Conservation (phyloP, 208 protist genomes). For the Leishmania arabica region DNA sequence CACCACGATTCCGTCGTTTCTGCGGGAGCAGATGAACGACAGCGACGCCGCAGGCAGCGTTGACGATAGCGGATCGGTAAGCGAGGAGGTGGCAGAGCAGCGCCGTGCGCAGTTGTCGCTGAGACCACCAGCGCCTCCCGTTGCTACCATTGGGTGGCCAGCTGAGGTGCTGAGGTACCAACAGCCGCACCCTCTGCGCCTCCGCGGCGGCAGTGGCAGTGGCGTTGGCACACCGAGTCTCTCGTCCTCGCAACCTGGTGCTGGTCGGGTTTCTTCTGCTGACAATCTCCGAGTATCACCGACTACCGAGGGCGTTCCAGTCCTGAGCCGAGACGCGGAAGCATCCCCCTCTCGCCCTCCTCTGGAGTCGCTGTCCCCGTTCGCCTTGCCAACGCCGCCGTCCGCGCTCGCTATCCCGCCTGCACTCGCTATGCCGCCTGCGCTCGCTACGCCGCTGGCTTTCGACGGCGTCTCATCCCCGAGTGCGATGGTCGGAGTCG, state of each 20-base stretch:
- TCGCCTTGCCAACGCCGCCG: not conserved
- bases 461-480: not conserved
- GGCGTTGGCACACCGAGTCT: not conserved
- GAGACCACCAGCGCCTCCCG: not conserved
- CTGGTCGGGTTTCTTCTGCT: not conserved
- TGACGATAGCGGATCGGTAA: no score
- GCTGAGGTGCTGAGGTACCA: conserved; percentile 3
- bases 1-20: not conserved
- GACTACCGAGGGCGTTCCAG: not conserved
- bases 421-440: no score
- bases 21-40: not conserved
- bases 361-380: not conserved
- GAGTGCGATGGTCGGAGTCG: not conserved
- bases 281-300: not conserved
- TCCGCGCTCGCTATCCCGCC: no score
- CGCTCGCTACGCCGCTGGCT: not conserved
- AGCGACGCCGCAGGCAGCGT: not conserved
- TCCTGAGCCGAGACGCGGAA: not conserved
- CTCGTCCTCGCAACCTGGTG: not conserved
- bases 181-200: not conserved
- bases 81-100: not conserved
- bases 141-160: not conserved
- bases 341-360: not conserved
- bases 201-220: not conserved
- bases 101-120: not conserved